Evolutionary conservation across 192 early-diverging fungal genomes (phyloP), one percentile per base, ranked within the genome.

Genomic region (Coemansia sp.): DNA sequence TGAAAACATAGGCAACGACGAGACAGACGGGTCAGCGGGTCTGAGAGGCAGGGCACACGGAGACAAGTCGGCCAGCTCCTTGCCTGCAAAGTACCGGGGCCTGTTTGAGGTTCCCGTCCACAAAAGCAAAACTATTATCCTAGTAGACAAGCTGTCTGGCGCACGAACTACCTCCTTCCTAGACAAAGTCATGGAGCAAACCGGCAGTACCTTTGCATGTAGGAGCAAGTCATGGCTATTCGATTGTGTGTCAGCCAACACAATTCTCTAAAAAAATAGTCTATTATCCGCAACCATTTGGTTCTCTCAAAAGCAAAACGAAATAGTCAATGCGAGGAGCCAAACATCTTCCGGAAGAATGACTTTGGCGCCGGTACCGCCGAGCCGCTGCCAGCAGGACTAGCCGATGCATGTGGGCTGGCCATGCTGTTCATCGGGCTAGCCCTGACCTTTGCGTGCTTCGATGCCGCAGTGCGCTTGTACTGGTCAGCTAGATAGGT

Each of bases 401-500:
- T 50, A 13, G 82, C 55, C 56, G 57, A 53, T 1, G 61, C 21
- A 25, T 31, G 41, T 9, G 66, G 35, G 35, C 53, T 66, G 26
- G 42, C 33, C 3, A 6, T 60, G 43, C 62, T 60, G 41, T 39
- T 57, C 36, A 66, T 18, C 6, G 72, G 73, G 66, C 69, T 75
- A 20, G 66, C 61, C 13, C 73, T 59, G 25, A 72, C 59, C 64
- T 76, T 77, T 5, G 74, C 36, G 56, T 61, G 43, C 65, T 82
- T 82, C 35, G 68, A 70, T 0, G 48, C 72, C 18, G 80, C 73
- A 28, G 69, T 34, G 8, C 76, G 75, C 69, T 83, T 83, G 64
- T 83, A 83, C 42, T 57, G 63, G 53, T 78, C 72, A n/a, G 67
- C 86, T 64, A 89, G 63, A 57, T 77, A 92, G 47, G 69, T 85